These are phyloP conservation scores for Dactylellina sp. DNA, from an alignment of 2,329 filamentous ascomycete species.

Conservation along the genomic window DNA sequence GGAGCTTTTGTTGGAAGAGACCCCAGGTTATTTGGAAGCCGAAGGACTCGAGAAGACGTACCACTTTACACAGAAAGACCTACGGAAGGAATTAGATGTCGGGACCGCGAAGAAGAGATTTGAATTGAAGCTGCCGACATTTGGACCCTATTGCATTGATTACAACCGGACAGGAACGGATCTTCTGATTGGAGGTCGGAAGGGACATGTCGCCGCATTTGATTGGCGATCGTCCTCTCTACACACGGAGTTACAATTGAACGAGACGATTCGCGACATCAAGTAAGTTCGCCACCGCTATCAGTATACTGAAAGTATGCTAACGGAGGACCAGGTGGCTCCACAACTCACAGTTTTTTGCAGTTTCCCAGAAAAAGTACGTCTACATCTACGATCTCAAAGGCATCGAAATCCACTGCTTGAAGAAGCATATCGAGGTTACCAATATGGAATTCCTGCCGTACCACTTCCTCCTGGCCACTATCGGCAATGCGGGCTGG, in stretches of 20 bases:
- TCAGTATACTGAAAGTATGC: not conserved
- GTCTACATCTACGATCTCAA: constrained; percentile 95
- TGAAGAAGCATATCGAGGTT: constrained; percentile 90
- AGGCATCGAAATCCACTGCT: constrained; percentile 90
- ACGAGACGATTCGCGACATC: constrained; percentile 88
- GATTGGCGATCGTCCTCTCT: constrained; percentile 94
- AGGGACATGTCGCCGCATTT: constrained; percentile 95
- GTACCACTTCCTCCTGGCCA: constrained; percentile 93
- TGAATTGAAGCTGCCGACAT: constrained; percentile 81
- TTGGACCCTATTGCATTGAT: constrained; percentile 89
- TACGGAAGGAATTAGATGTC: constrained; percentile 77
- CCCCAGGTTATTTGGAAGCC: constrained; percentile 84
- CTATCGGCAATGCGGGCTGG: constrained; percentile 82
- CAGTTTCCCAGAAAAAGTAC: constrained; percentile 94
- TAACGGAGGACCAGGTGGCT: constrained; percentile 58
- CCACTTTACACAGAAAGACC: constrained; percentile 89
- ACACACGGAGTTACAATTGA: constrained; percentile 88
- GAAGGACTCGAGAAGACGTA: constrained; percentile 95
- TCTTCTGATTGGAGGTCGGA: constrained; percentile 84
- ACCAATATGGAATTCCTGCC: constrained; percentile 95
- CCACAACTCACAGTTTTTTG: constrained; percentile 73
- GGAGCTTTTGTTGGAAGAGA: constrained; percentile 91
- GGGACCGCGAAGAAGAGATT: constrained; percentile 94
- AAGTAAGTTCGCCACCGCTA: constrained; percentile 72
- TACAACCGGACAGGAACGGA: constrained; percentile 91